Percentiles rank a stretch among this genome's conserved stretches.
Evolutionary conservation across 208 protist genomes (phyloP).

Genomic region (Acanthamoeba quina): DNA sequence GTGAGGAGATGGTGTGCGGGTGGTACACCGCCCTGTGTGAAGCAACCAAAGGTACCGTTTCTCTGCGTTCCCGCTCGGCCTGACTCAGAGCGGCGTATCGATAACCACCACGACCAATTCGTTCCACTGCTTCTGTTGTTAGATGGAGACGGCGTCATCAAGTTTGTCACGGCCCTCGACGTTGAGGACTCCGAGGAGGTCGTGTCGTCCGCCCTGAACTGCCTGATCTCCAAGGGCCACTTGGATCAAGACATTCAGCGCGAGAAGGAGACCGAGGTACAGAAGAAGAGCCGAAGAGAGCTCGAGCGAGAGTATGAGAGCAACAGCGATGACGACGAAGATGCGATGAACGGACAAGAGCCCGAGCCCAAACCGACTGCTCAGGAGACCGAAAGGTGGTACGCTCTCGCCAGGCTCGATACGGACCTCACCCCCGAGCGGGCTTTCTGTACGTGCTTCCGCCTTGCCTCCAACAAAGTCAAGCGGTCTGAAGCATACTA

Average conservation of each 20-base stretch:
- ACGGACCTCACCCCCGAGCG: background rate
- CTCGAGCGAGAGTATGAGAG: background rate
- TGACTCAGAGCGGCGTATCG: background rate
- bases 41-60: background rate
- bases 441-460: background rate
- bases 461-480: background rate
- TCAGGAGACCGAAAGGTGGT: background rate
- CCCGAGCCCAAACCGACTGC: background rate
- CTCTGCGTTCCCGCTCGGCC: background rate
- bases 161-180: background rate
- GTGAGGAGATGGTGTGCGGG: constrained; percentile 55
- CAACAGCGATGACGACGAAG: constrained; percentile 39
- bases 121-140: too few relatives aligned
- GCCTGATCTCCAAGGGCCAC: constrained; percentile 1
- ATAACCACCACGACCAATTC: too few relatives aligned
- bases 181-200: constrained; percentile 19
- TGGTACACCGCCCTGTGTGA: constrained; percentile 28
- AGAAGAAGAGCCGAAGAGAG: background rate
- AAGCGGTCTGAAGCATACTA: background rate
- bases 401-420: background rate
- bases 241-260: constrained; percentile 36
- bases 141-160: too few relatives aligned
- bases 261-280: constrained; percentile 38
- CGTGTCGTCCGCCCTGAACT: background rate
- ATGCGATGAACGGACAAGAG: background rate